These are phyloP conservation scores for Daldinia vernicosa DNA, from an alignment of 495 filamentous ascomycete genomes.

Conservation along the genomic window DNA sequence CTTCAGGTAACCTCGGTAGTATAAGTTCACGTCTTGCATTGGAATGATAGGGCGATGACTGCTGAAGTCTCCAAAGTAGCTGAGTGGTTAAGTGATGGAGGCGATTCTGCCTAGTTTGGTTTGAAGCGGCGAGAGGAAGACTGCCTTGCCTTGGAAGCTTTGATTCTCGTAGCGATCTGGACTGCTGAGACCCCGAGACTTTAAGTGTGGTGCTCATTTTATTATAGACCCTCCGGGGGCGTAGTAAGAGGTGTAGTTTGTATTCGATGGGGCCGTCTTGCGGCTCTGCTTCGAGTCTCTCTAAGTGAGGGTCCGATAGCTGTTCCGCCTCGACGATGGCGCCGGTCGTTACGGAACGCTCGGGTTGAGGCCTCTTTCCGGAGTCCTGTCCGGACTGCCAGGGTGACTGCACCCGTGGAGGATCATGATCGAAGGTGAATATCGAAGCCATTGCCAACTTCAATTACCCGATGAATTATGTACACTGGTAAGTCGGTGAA, in stretches of 20 bases:
- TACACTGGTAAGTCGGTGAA: not conserved
- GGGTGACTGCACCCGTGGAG: constrained; percentile 86
- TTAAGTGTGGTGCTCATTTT: constrained; percentile 59
- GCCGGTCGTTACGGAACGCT: constrained; percentile 43
- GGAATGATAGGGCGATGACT: constrained; percentile 90
- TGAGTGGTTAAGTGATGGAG: constrained; percentile 93
- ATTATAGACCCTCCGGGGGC: constrained; percentile 77
- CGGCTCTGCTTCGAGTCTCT: constrained; percentile 86
- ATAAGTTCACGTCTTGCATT: constrained; percentile 72
- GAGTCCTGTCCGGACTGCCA: constrained; percentile 70
- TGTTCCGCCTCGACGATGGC: constrained; percentile 55
- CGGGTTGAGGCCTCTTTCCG: constrained; percentile 43
- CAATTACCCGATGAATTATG: not conserved
- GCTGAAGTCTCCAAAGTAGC: constrained; percentile 92
- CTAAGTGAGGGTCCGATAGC: constrained; percentile 76
- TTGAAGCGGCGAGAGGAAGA: constrained; percentile 54
- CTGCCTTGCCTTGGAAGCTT: constrained; percentile 54
- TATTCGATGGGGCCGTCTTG: constrained; percentile 96
- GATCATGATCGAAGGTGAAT: constrained; percentile 92
- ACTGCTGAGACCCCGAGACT: constrained; percentile 64
- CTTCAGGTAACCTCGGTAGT: constrained; percentile 75
- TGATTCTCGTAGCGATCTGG: constrained; percentile 66
- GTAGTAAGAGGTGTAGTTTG: constrained; percentile 90
- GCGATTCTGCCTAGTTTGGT: constrained; percentile 77
- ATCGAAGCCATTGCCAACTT: constrained; percentile 82